Evolutionary conservation across 2,329 filamentous ascomycete genomes (phyloP).

Genomic region (Phialophora expanda): DNA sequence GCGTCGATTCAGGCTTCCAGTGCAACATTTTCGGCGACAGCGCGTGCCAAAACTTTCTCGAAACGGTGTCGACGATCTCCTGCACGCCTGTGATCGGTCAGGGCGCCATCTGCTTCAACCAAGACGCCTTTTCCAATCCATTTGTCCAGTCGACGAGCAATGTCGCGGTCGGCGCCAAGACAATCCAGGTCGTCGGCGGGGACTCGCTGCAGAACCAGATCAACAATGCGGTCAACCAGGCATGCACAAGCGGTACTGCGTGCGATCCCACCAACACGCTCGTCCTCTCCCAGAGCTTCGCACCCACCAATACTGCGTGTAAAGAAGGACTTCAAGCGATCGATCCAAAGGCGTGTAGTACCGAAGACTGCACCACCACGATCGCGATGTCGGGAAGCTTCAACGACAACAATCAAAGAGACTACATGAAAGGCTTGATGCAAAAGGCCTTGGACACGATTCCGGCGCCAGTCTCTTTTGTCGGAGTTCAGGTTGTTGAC

Average conservation of each 20-base stretch:
- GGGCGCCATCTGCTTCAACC: conserved; percentile 16
- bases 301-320: neutral
- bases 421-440: conserved; percentile 8
- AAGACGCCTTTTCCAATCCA: conserved; percentile 15
- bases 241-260: conserved; percentile 11
- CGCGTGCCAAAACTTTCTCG: conserved; percentile 8
- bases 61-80: neutral
- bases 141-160: conserved; percentile 8
- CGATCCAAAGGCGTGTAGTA: neutral
- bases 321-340: neutral
- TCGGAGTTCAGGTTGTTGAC: neutral
- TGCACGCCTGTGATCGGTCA: conserved; percentile 4
- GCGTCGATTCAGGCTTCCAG: conserved; percentile 15
- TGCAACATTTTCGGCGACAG: conserved; percentile 11
- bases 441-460: neutral
- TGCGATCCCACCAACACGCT: conserved; percentile 12
- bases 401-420: conserved; percentile 7
- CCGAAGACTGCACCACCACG: neutral
- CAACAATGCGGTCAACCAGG: conserved; percentile 4
- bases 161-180: neutral
- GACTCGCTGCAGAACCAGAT: neutral
- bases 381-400: neutral
- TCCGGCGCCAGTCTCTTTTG: neutral
- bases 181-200: neutral
- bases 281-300: neutral